Evolutionary conservation across 1,139 yeast genomes (phyloP).

Genomic region (Saccharomyces uvarum): DNA sequence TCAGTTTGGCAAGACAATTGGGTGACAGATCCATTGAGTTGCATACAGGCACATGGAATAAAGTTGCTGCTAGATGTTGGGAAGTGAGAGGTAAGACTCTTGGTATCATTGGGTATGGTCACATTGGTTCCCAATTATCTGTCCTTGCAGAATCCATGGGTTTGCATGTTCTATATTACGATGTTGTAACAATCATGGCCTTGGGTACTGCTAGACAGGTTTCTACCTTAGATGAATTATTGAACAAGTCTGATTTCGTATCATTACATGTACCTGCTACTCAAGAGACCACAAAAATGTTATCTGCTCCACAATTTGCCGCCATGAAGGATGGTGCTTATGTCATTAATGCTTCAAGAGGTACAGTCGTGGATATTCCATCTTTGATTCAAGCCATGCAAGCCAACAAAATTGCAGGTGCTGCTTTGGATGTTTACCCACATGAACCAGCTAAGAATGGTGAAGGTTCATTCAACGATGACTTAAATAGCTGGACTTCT

Average conservation of each 20-base stretch:
- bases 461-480: constrained; percentile 62
- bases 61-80: constrained; percentile 93
- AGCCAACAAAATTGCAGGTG: constrained; percentile 93
- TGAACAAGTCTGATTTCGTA: constrained; percentile 77
- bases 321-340: constrained; percentile 97
- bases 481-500: constrained; percentile 74
- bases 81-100: constrained; percentile 97
- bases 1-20: constrained; percentile 88
- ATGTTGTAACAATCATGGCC: constrained; percentile 86
- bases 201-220: constrained; percentile 97
- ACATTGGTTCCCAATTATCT: constrained; percentile 93
- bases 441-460: constrained; percentile 98
- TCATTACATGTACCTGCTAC: constrained; percentile 94
- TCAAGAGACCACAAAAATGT: constrained; percentile 82
- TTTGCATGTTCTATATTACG: constrained; percentile 92
- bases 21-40: constrained; percentile 95
- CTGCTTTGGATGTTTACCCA: constrained; percentile 94
- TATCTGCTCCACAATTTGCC: constrained; percentile 84
- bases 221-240: constrained; percentile 70
- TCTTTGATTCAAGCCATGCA: constrained; percentile 88
- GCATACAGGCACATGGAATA: constrained; percentile 98
- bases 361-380: constrained; percentile 93
- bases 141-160: constrained; percentile 98
- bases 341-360: constrained; percentile 92
- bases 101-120: constrained; percentile 97